Base-by-base conservation (phyloP, 2,329 filamentous ascomycete species). In the Zasmidium angulare region DNA sequence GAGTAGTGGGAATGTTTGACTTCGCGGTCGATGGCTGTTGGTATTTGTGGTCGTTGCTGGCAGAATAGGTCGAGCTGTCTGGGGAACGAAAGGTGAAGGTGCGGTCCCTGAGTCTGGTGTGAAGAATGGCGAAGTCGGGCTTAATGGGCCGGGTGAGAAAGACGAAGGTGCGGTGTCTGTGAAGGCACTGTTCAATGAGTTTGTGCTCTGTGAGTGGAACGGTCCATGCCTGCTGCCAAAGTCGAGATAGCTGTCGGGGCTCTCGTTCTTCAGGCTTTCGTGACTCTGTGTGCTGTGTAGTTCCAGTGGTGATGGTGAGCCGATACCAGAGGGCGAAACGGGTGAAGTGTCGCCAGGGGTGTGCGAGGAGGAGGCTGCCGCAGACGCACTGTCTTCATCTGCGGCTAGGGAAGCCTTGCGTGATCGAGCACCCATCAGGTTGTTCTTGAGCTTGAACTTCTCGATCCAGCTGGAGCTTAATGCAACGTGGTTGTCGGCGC, bases 381-480 rank as follows among this genome's bases (percentile, higher is more conserved):
- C 82, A 22, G 83, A 83, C n/a, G 76, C 74, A 59, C 82, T 85
- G 68, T 90, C 88, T 55, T 93, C 89, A 71, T 90, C 92, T 40
- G 86, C 73, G 49, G 77, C 78, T 53, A 81, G 72, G 6, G 83
- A 85, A 26, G 77, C 75, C 71, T 85, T 86, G 49, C 83, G 76
- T 48, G 79, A 79, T 67, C 81, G 82, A 11, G 81, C 77, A 40
- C 82, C 80, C 66, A 80, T 74, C 11, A 88, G 71, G 63, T 83
- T 86, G 73, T 96, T 89, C 78, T 93, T 96, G 72, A 91, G 86
- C 79, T 97, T 96, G 81, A 98, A 98, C 73, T 95, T 96, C 71
- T 96, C 91, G 31, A 98, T 82, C 93, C 93, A 97, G 66, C 82
- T 87, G 26, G 85, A 80, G 66, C 85, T 95, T 65, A 91, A 84